phyloP scores from a whole-genome alignment of 176 grass and related monocot species.

The Eremochloa ophiuroides region DNA sequence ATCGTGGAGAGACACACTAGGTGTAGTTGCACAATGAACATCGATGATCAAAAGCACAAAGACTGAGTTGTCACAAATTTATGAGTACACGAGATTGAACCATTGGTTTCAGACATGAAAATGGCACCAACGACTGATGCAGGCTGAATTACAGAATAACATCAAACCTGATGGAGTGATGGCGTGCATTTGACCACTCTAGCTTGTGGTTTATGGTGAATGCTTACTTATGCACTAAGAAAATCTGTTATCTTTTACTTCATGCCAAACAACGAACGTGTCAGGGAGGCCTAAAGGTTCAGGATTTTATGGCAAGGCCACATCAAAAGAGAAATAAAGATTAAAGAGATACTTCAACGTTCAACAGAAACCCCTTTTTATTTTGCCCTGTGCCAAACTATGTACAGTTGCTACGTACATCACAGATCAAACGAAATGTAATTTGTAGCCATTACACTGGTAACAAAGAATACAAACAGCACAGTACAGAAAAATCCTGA shows the following conservation, averaged over 20 bases:
- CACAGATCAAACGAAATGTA: slow-evolving; percentile 9
- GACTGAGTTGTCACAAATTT: not conserved
- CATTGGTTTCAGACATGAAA: slow-evolving; percentile 13
- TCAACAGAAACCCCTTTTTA: not conserved
- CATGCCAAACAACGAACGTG: not conserved
- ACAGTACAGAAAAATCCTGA: not conserved
- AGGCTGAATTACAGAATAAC: not conserved
- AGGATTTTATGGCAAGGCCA: not conserved
- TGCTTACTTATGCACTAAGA: slow-evolving; percentile 7
- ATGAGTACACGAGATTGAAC: not conserved
- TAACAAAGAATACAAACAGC: not conserved
- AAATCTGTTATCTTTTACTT: not conserved
- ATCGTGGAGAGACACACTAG: not conserved
- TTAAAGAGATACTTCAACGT: not conserved
- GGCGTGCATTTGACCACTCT: not conserved
- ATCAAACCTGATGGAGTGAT: not conserved
- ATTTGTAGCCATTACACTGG: slow-evolving; percentile 1
- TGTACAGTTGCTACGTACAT: slow-evolving; percentile 18
- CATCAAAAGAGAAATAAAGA: slow-evolving; percentile 1
- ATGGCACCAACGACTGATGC: slow-evolving; percentile 18
- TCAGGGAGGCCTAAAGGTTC: not conserved
- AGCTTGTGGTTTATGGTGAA: not conserved
- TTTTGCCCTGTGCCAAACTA: slow-evolving; percentile 6
- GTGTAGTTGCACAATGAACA: not conserved
- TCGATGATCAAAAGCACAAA: not conserved